Conservation (phyloP, 2,329 filamentous ascomycete genomes). For the Byssothecium circinans region DNA sequence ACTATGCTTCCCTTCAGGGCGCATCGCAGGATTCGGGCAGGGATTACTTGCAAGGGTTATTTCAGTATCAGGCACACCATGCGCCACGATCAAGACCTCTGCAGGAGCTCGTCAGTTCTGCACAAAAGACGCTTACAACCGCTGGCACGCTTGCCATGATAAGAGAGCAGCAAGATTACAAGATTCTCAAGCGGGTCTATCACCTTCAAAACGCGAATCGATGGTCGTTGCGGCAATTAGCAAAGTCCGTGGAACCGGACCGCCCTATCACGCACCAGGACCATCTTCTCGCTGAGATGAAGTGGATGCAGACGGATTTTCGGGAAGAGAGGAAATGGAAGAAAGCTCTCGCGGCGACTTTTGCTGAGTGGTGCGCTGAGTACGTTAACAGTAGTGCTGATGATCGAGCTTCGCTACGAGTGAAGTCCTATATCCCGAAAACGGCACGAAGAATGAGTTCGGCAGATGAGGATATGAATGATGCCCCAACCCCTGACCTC, state of each 20-base stretch:
- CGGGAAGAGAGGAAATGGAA: conserved; percentile 95
- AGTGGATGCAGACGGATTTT: conserved; percentile 98
- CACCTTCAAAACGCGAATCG: conserved; percentile 87
- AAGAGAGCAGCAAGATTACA: conserved; percentile 83
- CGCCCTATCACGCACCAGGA: conserved; percentile 82
- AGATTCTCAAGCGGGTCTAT: conserved; percentile 83
- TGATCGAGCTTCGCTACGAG: conserved; percentile 68
- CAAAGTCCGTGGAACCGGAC: conserved; percentile 78
- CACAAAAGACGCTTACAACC: conserved; percentile 88
- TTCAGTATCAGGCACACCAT: conserved; percentile 59
- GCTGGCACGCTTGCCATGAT: conserved; percentile 80
- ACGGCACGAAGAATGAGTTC: conserved; percentile 12
- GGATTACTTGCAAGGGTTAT: conserved; percentile 66
- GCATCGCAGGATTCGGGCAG: conserved; percentile 50
- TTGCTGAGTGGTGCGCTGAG: conserved; percentile 81
- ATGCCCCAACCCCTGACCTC: conserved; percentile 45
- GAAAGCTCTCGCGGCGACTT: conserved; percentile 72
- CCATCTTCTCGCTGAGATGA: conserved; percentile 84
- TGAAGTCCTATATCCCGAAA: conserved; percentile 54
- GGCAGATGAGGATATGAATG: conserved; percentile 40
- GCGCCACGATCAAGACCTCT: conserved; percentile 57
- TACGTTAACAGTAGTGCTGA: conserved; percentile 70
- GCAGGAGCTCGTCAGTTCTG: conserved; percentile 75
- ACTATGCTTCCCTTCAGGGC: conserved; percentile 49
- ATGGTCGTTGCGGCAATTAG: conserved; percentile 89